Conservation (phyloP, 768 basidiomycete genomes). For the Auriscalpium microsporum region DNA sequence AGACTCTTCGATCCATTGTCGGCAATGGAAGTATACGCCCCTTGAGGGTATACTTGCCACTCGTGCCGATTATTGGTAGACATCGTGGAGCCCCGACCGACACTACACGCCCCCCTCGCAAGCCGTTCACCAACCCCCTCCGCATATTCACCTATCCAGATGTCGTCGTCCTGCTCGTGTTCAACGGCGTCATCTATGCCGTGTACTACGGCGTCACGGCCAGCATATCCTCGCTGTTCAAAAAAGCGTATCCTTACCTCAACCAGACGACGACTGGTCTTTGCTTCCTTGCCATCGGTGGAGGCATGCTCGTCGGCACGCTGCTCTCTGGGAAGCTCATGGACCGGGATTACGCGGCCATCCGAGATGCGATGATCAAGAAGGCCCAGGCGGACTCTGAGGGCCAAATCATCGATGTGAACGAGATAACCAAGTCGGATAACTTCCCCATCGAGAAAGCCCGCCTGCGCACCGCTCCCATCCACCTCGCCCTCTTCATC, state of each 20-base stretch:
- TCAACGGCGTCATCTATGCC: slow-evolving; percentile 44
- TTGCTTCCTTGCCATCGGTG: slow-evolving; percentile 70
- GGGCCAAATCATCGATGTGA: slow-evolving; percentile 13
- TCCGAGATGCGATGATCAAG: slow-evolving; percentile 21
- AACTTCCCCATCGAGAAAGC: slow-evolving; percentile 57
- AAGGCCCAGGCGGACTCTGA: slow-evolving; percentile 13
- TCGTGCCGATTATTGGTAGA: slow-evolving; percentile 25
- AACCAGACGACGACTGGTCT: slow-evolving; percentile 61
- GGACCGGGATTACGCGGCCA: slow-evolving; percentile 54
- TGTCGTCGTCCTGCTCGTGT: slow-evolving; percentile 44
- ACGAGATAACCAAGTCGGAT: slow-evolving; percentile 24
- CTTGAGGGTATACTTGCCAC: slow-evolving; percentile 21
- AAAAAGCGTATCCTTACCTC: slow-evolving; percentile 47
- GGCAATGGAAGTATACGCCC: slow-evolving; percentile 34
- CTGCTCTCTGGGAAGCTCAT: slow-evolving; percentile 51
- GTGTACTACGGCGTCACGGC: slow-evolving; percentile 56
- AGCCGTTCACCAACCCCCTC: slow-evolving; percentile 46
- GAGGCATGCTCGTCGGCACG: slow-evolving; percentile 59
- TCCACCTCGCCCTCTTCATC: slow-evolving; percentile 31
- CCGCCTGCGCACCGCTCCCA: slow-evolving; percentile 39
- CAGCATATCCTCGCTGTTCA: slow-evolving; percentile 54
- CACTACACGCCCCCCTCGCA: slow-evolving; percentile 18
- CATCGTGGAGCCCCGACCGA: neutral
- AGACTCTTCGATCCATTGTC: slow-evolving; percentile 38
- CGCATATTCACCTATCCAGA: slow-evolving; percentile 46